phyloP scores from a whole-genome alignment of 2,329 filamentous ascomycete genomes.

The Talaromyces piceae region DNA sequence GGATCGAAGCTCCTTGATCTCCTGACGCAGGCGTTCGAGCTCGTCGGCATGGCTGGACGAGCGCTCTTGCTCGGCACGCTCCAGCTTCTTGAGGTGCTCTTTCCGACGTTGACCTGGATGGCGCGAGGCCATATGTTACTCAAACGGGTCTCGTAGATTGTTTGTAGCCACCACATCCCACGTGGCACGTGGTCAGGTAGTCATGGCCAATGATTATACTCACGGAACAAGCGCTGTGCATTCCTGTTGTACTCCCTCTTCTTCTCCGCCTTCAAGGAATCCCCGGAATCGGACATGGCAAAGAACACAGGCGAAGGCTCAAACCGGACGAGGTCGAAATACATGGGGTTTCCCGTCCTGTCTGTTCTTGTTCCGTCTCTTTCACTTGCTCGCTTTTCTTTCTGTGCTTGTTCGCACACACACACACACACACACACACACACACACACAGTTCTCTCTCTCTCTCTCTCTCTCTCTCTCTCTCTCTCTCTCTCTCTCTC shows the following conservation, averaged over 20 bases:
- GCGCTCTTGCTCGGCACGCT: slow-evolving; percentile 36
- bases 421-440: too few species aligned
- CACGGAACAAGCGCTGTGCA: slow-evolving; percentile 40
- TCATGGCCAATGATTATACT: not conserved
- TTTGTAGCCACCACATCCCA: not conserved
- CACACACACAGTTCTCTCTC: too few species aligned
- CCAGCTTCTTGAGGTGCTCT: slow-evolving; percentile 38
- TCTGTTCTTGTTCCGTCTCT: not conserved
- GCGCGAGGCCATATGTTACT: not conserved
- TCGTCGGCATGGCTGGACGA: slow-evolving; percentile 33
- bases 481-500: too few species aligned
- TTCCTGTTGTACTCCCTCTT: slow-evolving; percentile 33
- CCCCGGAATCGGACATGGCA: slow-evolving; percentile 22
- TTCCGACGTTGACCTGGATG: slow-evolving; percentile 37
- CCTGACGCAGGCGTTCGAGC: slow-evolving; percentile 33
- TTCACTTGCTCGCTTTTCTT: too few species aligned
- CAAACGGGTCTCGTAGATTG: too few species aligned
- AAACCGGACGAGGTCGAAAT: not conserved
- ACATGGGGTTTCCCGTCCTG: not conserved
- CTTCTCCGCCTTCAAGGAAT: slow-evolving; percentile 22
- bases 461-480: too few species aligned
- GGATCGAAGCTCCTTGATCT: slow-evolving; percentile 33
- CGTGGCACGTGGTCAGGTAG: not conserved
- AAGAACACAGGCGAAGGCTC: not conserved
- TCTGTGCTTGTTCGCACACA: too few species aligned